Evolutionary conservation across 2,329 filamentous ascomycete species (phyloP).

Genomic region (Alternaria viburni): DNA sequence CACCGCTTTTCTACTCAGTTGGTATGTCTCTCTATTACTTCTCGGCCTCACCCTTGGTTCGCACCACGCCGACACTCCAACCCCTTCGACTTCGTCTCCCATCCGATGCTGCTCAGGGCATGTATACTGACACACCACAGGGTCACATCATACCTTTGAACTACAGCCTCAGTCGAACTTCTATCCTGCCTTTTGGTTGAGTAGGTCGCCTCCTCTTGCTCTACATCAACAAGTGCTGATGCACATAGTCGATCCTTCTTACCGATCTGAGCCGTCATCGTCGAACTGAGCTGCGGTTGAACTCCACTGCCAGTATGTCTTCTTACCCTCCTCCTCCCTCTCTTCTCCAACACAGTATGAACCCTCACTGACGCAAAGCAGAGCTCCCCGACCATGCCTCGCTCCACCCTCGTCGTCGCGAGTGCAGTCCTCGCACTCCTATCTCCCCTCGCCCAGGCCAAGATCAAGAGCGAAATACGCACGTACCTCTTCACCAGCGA

Average conservation of each 20-base stretch:
- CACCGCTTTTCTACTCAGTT: not conserved
- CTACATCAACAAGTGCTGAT: not conserved
- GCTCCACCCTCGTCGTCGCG: constrained; percentile 13
- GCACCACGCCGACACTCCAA: not conserved
- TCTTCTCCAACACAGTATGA: not conserved
- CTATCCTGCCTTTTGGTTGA: not conserved
- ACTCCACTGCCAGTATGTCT: not conserved
- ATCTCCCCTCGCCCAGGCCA: constrained; percentile 18
- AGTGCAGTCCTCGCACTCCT: constrained; percentile 22
- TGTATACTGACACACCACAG: not conserved
- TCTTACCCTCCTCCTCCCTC: not conserved
- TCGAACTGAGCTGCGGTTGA: not conserved
- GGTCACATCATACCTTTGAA: not conserved
- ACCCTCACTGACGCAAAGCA: not conserved
- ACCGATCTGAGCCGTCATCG: not conserved
- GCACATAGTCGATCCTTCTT: not conserved
- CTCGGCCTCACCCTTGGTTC: not conserved
- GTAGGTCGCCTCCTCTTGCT: not conserved
- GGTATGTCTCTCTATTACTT: not conserved
- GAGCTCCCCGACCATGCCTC: constrained; percentile 14
- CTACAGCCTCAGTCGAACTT: not conserved
- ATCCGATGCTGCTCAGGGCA: not conserved
- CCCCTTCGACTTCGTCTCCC: not conserved
- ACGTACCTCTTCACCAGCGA: constrained; percentile 20
- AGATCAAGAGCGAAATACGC: constrained; percentile 17